Evolutionary conservation across 1,284 basidiomycete genomes (phyloP).

Genomic region (Hypsizygus ulmarius): DNA sequence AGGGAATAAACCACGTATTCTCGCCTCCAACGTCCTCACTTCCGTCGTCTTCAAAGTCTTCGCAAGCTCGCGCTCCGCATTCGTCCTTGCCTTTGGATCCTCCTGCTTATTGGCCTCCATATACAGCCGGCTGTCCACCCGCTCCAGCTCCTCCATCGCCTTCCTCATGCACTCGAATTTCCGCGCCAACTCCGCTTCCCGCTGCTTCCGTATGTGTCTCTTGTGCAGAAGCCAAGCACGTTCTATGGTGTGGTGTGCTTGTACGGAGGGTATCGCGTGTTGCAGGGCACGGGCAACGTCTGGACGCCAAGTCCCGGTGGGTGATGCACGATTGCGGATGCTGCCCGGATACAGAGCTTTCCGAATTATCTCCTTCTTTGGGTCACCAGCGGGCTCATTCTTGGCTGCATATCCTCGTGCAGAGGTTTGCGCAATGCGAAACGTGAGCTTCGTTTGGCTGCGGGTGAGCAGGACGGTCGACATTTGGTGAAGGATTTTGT

Average conservation of each 20-base stretch:
- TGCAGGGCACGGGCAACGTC: conserved; percentile 70
- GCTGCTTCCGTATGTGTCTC: conserved; percentile 68
- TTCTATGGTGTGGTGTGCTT: conserved; percentile 93
- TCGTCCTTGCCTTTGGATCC: conserved; percentile 65
- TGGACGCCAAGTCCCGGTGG: conserved; percentile 79
- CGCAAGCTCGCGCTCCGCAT: conserved; percentile 53
- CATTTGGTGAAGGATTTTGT: conserved; percentile 17
- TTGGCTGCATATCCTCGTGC: conserved; percentile 35
- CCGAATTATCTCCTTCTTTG: conserved; percentile 70
- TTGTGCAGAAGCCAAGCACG: conserved; percentile 87
- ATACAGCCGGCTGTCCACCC: conserved; percentile 65
- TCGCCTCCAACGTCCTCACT: conserved; percentile 69
- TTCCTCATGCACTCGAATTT: conserved; percentile 76
- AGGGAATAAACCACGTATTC: conserved; percentile 82
- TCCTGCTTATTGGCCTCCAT: conserved; percentile 73
- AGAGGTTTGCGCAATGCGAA: conserved; percentile 13
- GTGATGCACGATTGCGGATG: conserved; percentile 64
- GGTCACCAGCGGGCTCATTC: conserved; percentile 45
- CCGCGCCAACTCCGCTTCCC: conserved; percentile 61
- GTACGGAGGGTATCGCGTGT: conserved; percentile 74
- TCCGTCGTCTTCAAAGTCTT: conserved; percentile 67
- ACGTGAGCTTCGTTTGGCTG: conserved; percentile 12
- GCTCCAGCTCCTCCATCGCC: conserved; percentile 79
- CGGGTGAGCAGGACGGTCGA: conserved; percentile 25
- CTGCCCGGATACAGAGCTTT: conserved; percentile 78